phyloP scores from a whole-genome alignment of 208 protist genomes.

The Acanthamoeba comandoni region DNA sequence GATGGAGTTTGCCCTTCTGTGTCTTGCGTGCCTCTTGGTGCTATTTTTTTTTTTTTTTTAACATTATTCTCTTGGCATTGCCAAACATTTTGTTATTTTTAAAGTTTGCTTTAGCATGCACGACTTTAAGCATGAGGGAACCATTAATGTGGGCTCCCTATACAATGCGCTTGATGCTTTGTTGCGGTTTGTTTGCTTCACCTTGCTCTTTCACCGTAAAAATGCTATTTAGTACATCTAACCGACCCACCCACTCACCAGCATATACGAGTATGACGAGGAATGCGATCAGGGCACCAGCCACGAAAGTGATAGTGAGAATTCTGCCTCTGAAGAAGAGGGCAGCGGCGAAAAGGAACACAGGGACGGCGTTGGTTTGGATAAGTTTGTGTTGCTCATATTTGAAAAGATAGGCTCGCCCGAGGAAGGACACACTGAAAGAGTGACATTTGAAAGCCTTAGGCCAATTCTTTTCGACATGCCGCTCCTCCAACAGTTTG shows the following conservation, averaged over 20 bases:
- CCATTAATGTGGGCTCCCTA: constrained; percentile 22
- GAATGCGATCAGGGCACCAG: too few relatives aligned
- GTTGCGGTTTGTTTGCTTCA: not conserved
- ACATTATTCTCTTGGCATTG: not conserved
- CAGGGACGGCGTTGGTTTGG: not conserved
- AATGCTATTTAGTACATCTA: not conserved
- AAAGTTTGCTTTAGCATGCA: constrained; percentile 55
- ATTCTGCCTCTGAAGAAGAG: not conserved
- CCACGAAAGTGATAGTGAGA: constrained; percentile 25
- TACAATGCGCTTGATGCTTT: constrained; percentile 55
- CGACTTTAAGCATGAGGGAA: not conserved
- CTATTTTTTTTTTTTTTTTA: not conserved
- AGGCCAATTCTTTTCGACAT: constrained; percentile 12
- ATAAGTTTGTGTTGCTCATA: constrained; percentile 17
- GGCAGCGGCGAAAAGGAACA: not conserved
- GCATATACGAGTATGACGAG: not conserved
- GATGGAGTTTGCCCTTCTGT: not conserved
- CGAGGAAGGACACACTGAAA: not conserved
- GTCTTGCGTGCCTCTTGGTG: not conserved
- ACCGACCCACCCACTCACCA: not conserved
- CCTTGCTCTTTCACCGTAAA: not conserved
- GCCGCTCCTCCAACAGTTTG: constrained; percentile 8
- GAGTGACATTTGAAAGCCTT: constrained; percentile 21
- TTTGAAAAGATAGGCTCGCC: constrained; percentile 20
- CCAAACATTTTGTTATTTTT: not conserved